Evolutionary conservation across 371 early-diverging fungal species (phyloP), one percentile per base, ranked within the genome.

Genomic region (Rhizomucor pusillus): DNA sequence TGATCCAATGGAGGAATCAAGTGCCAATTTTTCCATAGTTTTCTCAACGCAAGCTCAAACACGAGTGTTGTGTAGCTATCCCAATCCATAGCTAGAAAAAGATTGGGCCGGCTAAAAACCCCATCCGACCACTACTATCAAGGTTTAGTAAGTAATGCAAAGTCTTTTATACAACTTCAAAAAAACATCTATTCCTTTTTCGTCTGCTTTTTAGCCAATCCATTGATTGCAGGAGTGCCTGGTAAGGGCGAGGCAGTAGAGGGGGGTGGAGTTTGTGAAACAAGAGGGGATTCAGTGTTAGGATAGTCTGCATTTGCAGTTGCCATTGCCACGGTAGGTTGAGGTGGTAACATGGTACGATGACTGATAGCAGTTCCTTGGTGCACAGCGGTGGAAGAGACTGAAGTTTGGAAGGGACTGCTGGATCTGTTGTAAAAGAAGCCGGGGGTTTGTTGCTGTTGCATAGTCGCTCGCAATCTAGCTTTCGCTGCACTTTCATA

Each of bases 401-500:
- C 41, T 3, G 41, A 3, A 12, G 41, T 41, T 14, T 19, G 41
- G 41, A 41, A 41, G 16, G 41, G 41, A 41, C 19, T 41, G 41
- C 7, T 29, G 29, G 29, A 29, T 29, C 41, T 41, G 11, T 11
- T 37, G 19, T 41, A 41, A 19, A 41, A 41, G 19, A 41, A 41
- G 41, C 41, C 41, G 11, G 41, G 19, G 5, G 41, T 5, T 29
- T 59, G 55, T 29, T 59, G 55, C 33, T 54, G 60, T 12, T 56
- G 60, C 5, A 49, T 48, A 25, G 57, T 50, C 11, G 56, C 53
- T 23, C 57, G 43, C 12, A 29, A 25, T 25, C 52, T 54, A 34
- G 57, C 53, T 29, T 61, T 57, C 6, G 60, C 56, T 16, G 68
- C 67, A 16, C 60, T 65, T 29, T 71, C 66, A 14, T 60, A 56